Base-by-base conservation (phyloP, 345 rosid species). In the Salix viminalis region DNA sequence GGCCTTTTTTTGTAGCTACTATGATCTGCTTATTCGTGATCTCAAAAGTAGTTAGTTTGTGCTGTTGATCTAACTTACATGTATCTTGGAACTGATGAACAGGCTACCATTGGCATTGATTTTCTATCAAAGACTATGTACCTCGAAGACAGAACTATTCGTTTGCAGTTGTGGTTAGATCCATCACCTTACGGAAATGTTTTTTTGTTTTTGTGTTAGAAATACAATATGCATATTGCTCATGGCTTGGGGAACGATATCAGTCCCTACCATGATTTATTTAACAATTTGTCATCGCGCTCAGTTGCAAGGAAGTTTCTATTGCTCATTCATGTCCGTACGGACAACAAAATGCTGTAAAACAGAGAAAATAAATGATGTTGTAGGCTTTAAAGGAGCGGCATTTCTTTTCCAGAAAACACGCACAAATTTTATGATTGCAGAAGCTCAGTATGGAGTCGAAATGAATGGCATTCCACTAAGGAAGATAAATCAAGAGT, bases 91-190 rank as follows among this genome's bases (percentile, higher is more conserved):
- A 30, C 67, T 65, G 70, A 75, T 75, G 50, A 39, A 39, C 79
- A 76, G 74, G 79, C 79, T 42, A 76, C 79, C 9, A 76, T 76
- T 41, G 79, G 79, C 65, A 76, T 76, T 24, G 79, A 76, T 69
- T 76, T 76, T 76, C 79, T 76, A 28, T 76, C 79, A 30, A 76
- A 76, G 54, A 76, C 79, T 26, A 76, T 76, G 79, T 76, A 76
- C 39, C 79, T 76, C 30, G 74, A 76, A 76, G 79, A 76, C 70
- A 67, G 79, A 76, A 76, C 79, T 69, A 73, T 76, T 69, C 65
- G 79, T 60, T 69, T 76, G 79, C 79, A 76, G 67, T 72, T 76
- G 21, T 76, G 79, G 79, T 76, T 23, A 76, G 79, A 28, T 60
- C 62, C 70, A 18, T 42, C 69, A 18, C 64, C 60, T 50, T 7